phyloP scores from a whole-genome alignment of 768 basidiomycete genomes.

The Rhizopogon salebrosus region DNA sequence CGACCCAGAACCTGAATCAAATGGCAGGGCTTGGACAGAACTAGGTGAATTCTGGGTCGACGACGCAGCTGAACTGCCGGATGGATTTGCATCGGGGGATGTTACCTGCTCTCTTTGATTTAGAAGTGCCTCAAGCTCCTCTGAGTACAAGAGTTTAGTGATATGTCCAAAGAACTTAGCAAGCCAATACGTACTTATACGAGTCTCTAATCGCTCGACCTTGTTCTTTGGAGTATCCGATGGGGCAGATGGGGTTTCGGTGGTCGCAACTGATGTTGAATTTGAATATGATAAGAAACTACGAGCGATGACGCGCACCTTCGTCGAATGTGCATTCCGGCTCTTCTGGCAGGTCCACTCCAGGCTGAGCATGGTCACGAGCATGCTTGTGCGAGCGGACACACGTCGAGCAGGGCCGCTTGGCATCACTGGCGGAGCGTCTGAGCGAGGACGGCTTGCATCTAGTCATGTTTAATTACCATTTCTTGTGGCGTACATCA shows the following conservation, averaged over 20 bases:
- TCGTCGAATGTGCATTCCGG: constrained; percentile 81
- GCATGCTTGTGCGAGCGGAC: constrained; percentile 71
- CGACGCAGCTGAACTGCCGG: not conserved
- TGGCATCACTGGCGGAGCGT: constrained; percentile 51
- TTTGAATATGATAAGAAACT: not conserved
- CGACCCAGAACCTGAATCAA: not conserved
- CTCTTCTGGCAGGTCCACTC: constrained; percentile 43
- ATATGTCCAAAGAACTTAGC: not conserved
- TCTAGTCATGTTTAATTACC: constrained; percentile 31
- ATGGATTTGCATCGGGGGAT: constrained; percentile 2
- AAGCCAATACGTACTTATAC: constrained; percentile 50
- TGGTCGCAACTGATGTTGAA: constrained; percentile 27
- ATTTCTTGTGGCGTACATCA: constrained; percentile 45
- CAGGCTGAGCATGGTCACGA: constrained; percentile 54
- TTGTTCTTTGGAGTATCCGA: constrained; percentile 53
- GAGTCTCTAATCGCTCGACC: constrained; percentile 59
- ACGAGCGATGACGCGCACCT: constrained; percentile 28
- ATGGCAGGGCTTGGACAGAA: constrained; percentile 20
- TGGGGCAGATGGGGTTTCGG: constrained; percentile 29
- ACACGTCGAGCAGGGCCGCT: constrained; percentile 74
- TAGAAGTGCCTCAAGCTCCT: constrained; percentile 64
- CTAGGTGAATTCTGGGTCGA: constrained; percentile 17
- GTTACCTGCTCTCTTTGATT: constrained; percentile 43
- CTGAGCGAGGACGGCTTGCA: constrained; percentile 1
- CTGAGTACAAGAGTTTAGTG: constrained; percentile 29